These are phyloP conservation scores for Arbutus unedo DNA, from an alignment of 148 eudicot genomes.

Conservation along the genomic window DNA sequence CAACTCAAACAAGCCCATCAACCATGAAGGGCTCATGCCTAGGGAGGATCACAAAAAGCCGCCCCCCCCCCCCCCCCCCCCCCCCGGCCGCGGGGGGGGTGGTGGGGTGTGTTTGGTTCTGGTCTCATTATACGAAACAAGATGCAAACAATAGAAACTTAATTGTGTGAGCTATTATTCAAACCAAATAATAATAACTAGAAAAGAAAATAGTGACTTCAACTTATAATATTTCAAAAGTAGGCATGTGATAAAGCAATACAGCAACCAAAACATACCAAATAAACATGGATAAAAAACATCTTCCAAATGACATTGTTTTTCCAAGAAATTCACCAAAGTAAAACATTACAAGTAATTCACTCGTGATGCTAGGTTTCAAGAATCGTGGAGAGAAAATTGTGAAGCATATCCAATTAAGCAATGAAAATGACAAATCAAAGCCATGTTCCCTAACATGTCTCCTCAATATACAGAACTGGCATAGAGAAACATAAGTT, in stretches of 20 bases:
- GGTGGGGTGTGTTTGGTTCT: too few relatives aligned
- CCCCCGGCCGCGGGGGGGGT: too few relatives aligned
- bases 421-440: background rate
- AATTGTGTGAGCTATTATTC: background rate
- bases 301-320: background rate
- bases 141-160: background rate
- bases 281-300: background rate
- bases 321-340: background rate
- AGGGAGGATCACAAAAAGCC: background rate
- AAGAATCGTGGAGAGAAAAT: background rate
- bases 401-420: background rate
- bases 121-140: background rate
- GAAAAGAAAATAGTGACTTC: background rate
- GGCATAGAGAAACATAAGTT: background rate
- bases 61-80: too few relatives aligned
- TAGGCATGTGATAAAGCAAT: background rate
- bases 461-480: background rate
- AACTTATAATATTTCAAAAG: background rate
- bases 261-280: background rate
- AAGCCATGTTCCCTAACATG: background rate
- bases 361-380: background rate
- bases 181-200: background rate
- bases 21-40: background rate
- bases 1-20: background rate
- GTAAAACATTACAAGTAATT: background rate